These are phyloP conservation scores for Oryza australiensis DNA, from an alignment of 176 grass and related monocot species.

Conservation along the genomic window DNA sequence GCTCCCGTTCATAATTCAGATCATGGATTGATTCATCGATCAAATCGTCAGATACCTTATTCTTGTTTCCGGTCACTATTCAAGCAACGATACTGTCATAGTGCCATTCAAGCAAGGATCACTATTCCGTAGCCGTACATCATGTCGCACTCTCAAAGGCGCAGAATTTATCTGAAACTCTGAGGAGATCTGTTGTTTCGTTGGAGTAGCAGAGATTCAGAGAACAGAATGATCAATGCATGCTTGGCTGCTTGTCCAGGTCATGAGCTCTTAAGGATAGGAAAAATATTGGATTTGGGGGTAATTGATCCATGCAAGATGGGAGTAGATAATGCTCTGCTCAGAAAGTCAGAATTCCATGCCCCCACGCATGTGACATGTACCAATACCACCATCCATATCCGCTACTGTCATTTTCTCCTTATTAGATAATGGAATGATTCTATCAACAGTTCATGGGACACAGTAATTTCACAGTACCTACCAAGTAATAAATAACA, in stretches of 20 bases:
- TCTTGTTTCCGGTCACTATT: no score
- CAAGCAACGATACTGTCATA: neutral
- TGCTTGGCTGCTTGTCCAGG: neutral
- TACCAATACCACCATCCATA: neutral
- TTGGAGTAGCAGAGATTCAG: neutral
- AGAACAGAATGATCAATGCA: neutral
- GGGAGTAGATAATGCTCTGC: neutral
- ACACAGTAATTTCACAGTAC: neutral
- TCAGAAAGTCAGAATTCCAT: neutral
- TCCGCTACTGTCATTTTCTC: neutral
- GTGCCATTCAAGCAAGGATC: neutral
- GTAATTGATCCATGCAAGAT: neutral
- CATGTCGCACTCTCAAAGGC: neutral
- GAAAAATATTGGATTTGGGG: conserved; percentile 1
- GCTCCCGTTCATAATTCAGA: neutral
- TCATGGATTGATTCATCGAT: neutral
- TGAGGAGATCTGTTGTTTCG: neutral
- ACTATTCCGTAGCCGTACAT: neutral
- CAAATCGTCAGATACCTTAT: neutral
- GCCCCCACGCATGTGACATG: conserved; percentile 30
- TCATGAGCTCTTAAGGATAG: conserved; percentile 3
- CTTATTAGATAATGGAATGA: neutral
- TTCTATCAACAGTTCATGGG: neutral
- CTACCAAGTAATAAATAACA: neutral
- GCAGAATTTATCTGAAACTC: neutral